Percentiles rank a stretch among this genome's conserved stretches.
Conservation (phyloP, 768 basidiomycete genomes). For the Dictyophora rubrovolvata region DNA sequence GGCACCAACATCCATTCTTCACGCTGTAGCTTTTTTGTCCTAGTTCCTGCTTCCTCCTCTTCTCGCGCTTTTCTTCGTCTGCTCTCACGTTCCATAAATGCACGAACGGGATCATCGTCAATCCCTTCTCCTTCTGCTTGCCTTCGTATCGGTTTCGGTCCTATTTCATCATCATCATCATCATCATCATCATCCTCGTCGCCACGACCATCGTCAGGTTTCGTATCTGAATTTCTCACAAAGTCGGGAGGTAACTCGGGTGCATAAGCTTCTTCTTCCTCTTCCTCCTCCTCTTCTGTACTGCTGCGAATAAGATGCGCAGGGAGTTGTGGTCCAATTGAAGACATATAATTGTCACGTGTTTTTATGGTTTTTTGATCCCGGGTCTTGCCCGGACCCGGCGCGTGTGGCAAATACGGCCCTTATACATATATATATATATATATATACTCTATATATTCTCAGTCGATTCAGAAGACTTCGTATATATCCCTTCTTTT, state of each 20-base stretch:
- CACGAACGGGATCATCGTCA: slow-evolving; percentile 57
- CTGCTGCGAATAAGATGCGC: slow-evolving; percentile 31
- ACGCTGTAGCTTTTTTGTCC: slow-evolving; percentile 69
- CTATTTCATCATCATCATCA: slow-evolving; percentile 57
- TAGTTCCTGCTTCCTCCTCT: slow-evolving; percentile 50
- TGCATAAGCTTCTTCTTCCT: slow-evolving; percentile 59
- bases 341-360: slow-evolving; percentile 26
- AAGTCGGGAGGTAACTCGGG: slow-evolving; percentile 72
- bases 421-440: too few species aligned
- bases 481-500: background rate
- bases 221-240: slow-evolving; percentile 25
- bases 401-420: too few species aligned
- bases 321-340: slow-evolving; percentile 51
- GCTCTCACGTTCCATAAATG: slow-evolving; percentile 82
- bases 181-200: slow-evolving; percentile 51
- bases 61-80: slow-evolving; percentile 43
- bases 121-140: slow-evolving; percentile 24
- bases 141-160: slow-evolving; percentile 72
- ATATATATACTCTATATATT: too few species aligned
- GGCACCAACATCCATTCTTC: slow-evolving; percentile 99
- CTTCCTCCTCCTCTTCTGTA: slow-evolving; percentile 34
- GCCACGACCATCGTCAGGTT: slow-evolving; percentile 24
- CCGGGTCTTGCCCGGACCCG: background rate
- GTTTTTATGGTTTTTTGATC: background rate
- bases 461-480: too few species aligned